Evolutionary conservation across 306 rosid genomes (phyloP).

Genomic region (Dryas octopetala): DNA sequence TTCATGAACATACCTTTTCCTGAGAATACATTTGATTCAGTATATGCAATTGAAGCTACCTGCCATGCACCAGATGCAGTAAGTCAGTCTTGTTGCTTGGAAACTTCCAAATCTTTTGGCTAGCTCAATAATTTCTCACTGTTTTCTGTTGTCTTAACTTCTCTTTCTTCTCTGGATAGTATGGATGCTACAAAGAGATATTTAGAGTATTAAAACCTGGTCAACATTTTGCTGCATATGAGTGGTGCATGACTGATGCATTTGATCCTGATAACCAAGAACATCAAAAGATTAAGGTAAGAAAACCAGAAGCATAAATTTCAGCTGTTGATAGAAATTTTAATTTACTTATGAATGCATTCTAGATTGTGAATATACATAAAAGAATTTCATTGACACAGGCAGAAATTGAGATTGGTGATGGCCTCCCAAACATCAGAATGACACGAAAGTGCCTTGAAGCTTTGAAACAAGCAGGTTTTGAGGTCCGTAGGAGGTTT

Average conservation of each 20-base stretch:
- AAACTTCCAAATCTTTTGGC: not conserved
- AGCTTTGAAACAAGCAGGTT: conserved; percentile 90
- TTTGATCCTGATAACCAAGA: conserved; percentile 73
- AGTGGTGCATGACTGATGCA: conserved; percentile 94
- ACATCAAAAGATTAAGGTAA: conserved; percentile 85
- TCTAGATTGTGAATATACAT: not conserved
- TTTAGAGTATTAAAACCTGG: conserved; percentile 93
- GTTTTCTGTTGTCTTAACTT: conserved; percentile 27
- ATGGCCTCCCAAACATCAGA: conserved; percentile 96
- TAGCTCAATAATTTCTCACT: not conserved
- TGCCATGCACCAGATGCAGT: conserved; percentile 99
- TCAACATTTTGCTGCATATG: conserved; percentile 88
- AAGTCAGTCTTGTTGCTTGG: conserved; percentile 21
- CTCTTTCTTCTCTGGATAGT: conserved; percentile 34
- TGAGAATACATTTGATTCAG: conserved; percentile 81
- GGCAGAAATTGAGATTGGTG: conserved; percentile 95
- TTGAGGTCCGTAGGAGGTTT: conserved; percentile 66
- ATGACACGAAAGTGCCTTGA: conserved; percentile 77
- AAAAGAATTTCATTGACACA: conserved; percentile 24
- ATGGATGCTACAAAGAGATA: conserved; percentile 94
- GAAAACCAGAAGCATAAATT: conserved; percentile 8
- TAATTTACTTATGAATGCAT: not conserved
- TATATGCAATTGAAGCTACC: conserved; percentile 98
- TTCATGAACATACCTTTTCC: conserved; percentile 93
- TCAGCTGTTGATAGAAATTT: not conserved